phyloP scores from a whole-genome alignment of 1,284 basidiomycete species.

The Ustilago sp. region DNA sequence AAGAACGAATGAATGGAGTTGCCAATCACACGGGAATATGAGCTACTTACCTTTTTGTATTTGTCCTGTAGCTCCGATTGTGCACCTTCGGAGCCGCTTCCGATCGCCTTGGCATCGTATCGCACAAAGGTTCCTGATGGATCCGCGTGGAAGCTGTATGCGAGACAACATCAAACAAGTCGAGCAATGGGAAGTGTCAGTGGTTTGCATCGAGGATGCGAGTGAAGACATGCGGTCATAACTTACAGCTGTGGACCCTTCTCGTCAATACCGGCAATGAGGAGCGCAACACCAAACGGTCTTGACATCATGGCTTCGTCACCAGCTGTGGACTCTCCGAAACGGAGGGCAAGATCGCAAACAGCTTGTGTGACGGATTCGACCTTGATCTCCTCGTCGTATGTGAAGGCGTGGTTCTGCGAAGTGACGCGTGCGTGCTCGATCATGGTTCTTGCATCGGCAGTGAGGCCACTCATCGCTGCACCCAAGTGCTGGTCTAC shows the following conservation, averaged over 20 bases:
- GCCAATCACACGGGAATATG: neutral
- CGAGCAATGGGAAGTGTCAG: neutral
- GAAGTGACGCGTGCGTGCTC: constrained; percentile 96
- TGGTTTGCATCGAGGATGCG: neutral
- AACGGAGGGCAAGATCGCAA: constrained; percentile 94
- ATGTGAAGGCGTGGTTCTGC: constrained; percentile 94
- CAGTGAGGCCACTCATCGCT: constrained; percentile 97
- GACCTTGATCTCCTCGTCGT: constrained; percentile 95
- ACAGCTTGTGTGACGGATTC: constrained; percentile 88
- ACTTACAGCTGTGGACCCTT: constrained; percentile 84
- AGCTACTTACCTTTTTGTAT: constrained; percentile 85
- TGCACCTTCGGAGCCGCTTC: constrained; percentile 96
- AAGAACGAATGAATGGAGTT: neutral
- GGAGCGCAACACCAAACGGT: constrained; percentile 96
- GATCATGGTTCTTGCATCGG: constrained; percentile 98
- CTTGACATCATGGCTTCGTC: constrained; percentile 94
- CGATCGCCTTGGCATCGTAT: constrained; percentile 98
- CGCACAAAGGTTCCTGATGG: constrained; percentile 98
- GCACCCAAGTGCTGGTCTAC: constrained; percentile 96
- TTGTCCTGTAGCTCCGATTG: constrained; percentile 97
- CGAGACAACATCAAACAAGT: constrained; percentile 5
- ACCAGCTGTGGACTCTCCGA: constrained; percentile 95
- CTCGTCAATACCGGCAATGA: constrained; percentile 97
- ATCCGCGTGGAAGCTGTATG: constrained; percentile 80
- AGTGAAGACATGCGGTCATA: neutral